Evolutionary conservation across 169 alveolate species (phyloP).

Genomic region (Cryptosporidium bovis): DNA sequence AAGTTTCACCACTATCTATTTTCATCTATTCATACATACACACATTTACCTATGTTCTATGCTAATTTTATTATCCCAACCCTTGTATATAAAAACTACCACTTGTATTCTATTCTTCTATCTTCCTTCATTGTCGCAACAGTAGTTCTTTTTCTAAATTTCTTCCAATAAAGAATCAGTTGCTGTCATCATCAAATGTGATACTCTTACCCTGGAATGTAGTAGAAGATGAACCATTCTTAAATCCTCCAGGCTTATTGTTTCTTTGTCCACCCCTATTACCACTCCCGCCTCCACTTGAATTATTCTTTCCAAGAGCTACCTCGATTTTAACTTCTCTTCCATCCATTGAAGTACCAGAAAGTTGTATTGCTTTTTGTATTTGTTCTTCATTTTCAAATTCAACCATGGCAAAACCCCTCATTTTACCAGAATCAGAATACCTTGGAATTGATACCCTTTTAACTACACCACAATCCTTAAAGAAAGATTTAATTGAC

Average conservation of each 20-base stretch:
- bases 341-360: slow-evolving; percentile 70
- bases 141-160: too few relatives aligned
- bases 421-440: slow-evolving; percentile 74
- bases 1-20: too few relatives aligned
- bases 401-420: slow-evolving; percentile 74
- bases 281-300: too few relatives aligned
- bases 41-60: too few relatives aligned
- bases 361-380: slow-evolving; percentile 55
- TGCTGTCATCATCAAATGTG: slow-evolving; percentile 57
- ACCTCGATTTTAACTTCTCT: slow-evolving; percentile 68
- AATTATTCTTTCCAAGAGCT: slow-evolving; percentile 49
- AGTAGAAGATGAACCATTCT: slow-evolving; percentile 15
- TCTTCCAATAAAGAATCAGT: not conserved
- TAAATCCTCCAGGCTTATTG: not conserved
- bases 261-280: slow-evolving; percentile 4
- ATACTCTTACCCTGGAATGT: slow-evolving; percentile 65
- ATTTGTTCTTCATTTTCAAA: slow-evolving; percentile 70
- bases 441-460: slow-evolving; percentile 68
- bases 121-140: too few relatives aligned
- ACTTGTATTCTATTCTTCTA: too few relatives aligned
- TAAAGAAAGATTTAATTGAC: slow-evolving; percentile 54
- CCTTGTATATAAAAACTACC: too few relatives aligned
- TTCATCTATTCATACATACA: too few relatives aligned
- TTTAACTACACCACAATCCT: slow-evolving; percentile 46
- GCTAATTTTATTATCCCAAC: too few relatives aligned